These are phyloP conservation scores for Sisymbrium irio DNA, from an alignment of 345 rosid genomes.

Conservation along the genomic window DNA sequence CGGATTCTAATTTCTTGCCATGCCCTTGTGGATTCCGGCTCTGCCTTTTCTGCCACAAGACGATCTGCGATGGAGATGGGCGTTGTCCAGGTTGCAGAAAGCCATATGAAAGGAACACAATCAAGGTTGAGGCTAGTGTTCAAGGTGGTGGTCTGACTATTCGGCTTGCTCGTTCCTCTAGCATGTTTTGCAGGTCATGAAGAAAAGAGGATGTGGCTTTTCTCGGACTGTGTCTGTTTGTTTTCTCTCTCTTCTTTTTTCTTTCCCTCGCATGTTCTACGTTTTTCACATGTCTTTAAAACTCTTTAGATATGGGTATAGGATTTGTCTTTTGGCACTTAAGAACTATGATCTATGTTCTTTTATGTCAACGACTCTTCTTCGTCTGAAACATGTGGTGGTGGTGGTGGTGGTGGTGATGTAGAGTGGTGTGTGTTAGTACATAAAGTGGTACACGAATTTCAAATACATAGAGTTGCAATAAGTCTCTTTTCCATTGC, in stretches of 20 bases:
- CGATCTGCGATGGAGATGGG: constrained; percentile 84
- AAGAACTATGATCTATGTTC: constrained; percentile 47
- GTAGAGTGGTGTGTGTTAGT: constrained; percentile 78
- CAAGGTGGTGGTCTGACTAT: constrained; percentile 58
- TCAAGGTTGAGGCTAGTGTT: constrained; percentile 51
- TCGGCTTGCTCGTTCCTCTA: constrained; percentile 69
- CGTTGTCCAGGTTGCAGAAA: constrained; percentile 97
- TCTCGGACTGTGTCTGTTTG: constrained; percentile 39
- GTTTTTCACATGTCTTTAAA: constrained; percentile 39
- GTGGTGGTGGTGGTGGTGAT: constrained; percentile 40
- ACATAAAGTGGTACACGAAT: constrained; percentile 68
- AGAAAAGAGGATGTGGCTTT: constrained; percentile 28
- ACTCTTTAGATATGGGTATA: constrained; percentile 51
- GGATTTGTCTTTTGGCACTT: constrained; percentile 51
- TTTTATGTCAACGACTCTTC: constrained; percentile 52
- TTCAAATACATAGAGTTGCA: constrained; percentile 50
- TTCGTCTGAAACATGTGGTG: constrained; percentile 55
- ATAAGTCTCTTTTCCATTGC: constrained; percentile 26
- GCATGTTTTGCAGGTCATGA: constrained; percentile 86
- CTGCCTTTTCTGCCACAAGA: constrained; percentile 95
- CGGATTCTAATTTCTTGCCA: constrained; percentile 79
- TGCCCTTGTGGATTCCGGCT: constrained; percentile 87
- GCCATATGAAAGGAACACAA: constrained; percentile 53
- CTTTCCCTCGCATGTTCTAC: constrained; percentile 23
- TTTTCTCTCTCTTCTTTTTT: constrained; percentile 29